phyloP scores from a whole-genome alignment of 1,284 basidiomycete genomes.

The Trichosporon sp. region DNA sequence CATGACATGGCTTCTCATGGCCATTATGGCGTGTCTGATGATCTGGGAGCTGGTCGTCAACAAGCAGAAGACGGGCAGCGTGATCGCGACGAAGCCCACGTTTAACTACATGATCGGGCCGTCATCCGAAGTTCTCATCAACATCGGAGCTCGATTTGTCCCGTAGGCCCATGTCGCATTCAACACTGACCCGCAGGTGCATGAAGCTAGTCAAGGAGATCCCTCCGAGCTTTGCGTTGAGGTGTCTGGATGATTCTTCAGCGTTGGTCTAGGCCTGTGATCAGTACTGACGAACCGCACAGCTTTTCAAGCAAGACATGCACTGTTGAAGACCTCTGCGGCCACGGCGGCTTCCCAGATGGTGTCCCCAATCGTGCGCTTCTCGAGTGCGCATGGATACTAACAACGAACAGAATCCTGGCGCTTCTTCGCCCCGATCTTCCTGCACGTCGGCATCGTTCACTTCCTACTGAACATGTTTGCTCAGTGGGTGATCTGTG shows the following conservation, averaged over 20 bases:
- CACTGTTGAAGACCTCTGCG: constrained; percentile 75
- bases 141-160: constrained; percentile 82
- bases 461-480: constrained; percentile 85
- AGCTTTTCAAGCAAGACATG: constrained; percentile 62
- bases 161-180: constrained; percentile 41
- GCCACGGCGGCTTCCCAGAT: constrained; percentile 71
- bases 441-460: constrained; percentile 85
- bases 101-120: constrained; percentile 92
- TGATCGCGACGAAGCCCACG: constrained; percentile 69
- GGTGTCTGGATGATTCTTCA: constrained; percentile 55
- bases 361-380: constrained; percentile 76
- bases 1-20: constrained; percentile 46
- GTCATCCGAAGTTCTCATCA: constrained; percentile 73
- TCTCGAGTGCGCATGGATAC: constrained; percentile 23
- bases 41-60: constrained; percentile 76
- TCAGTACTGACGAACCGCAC: constrained; percentile 55
- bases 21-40: constrained; percentile 62
- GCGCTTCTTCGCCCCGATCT: constrained; percentile 78
- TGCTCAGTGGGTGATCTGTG: constrained; percentile 62
- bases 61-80: constrained; percentile 63
- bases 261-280: constrained; percentile 20
- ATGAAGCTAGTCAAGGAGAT: constrained; percentile 54
- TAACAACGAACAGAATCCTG: constrained; percentile 31
- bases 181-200: constrained; percentile 20
- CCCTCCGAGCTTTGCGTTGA: constrained; percentile 57